Percentiles rank a stretch among this genome's conserved stretches.
phyloP scores from a whole-genome alignment of 2,329 filamentous ascomycete species.

The Neurospora crassa region DNA sequence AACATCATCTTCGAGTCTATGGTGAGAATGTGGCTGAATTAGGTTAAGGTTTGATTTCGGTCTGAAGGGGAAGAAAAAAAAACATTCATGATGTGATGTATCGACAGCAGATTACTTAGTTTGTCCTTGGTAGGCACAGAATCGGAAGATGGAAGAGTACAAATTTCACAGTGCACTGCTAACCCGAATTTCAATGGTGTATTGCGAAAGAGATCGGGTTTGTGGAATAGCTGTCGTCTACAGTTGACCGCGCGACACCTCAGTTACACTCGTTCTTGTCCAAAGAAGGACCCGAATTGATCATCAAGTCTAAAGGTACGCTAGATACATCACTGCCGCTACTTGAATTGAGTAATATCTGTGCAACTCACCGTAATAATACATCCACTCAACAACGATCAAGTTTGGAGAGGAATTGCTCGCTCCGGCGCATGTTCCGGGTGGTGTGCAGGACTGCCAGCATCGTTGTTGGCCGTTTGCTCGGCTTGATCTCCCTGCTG shows the following conservation, averaged over 20 bases:
- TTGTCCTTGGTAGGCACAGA: neutral
- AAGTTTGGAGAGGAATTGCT: neutral
- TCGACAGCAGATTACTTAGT: neutral
- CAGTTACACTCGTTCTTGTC: neutral
- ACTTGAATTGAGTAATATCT: neutral
- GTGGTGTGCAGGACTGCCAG: neutral
- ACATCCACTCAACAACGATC: neutral
- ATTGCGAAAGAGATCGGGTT: neutral
- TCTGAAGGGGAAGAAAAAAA: neutral
- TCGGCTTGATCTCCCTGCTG: slow-evolving; percentile 3
- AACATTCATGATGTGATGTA: neutral
- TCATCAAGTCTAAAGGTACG: neutral
- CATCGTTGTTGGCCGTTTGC: neutral
- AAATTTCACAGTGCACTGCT: neutral
- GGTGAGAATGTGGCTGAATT: neutral
- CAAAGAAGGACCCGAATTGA: neutral
- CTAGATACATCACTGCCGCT: neutral
- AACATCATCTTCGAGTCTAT: neutral
- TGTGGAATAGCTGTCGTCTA: neutral
- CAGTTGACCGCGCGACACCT: neutral
- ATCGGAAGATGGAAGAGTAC: neutral
- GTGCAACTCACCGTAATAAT: neutral
- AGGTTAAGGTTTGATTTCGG: neutral
- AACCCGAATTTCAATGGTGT: neutral
- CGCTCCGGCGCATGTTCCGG: neutral